Percentiles rank a stretch among this genome's conserved stretches.
phyloP scores from a whole-genome alignment of 2,329 filamentous ascomycete genomes.

The Talaromyces sp. region DNA sequence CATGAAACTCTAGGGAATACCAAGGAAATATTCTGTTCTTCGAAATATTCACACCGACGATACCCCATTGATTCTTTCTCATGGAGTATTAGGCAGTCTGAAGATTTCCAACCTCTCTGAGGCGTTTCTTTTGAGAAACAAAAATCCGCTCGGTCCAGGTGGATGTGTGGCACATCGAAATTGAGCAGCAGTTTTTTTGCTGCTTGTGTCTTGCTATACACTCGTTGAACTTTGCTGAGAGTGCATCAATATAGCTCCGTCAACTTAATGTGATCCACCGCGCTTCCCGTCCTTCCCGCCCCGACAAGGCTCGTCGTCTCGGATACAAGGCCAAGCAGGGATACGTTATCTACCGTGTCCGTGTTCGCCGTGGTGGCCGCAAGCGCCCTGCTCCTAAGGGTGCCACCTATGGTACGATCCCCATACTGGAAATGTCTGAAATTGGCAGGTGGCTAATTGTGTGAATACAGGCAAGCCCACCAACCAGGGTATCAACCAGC shows the following conservation, averaged over 20 bases:
- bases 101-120: constrained; percentile 13
- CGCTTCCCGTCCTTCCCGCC: constrained; percentile 94
- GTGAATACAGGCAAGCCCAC: constrained; percentile 85
- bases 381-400: constrained; percentile 96
- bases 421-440: not conserved
- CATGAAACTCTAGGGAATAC: constrained; percentile 26
- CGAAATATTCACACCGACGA: constrained; percentile 34
- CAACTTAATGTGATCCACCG: constrained; percentile 99
- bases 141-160: constrained; percentile 32
- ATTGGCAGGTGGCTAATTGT: constrained; percentile 23
- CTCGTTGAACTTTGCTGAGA: constrained; percentile 99
- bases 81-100: constrained; percentile 34
- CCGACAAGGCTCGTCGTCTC: constrained; percentile 99
- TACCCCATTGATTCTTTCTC: constrained; percentile 25
- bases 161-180: constrained; percentile 49
- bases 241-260: constrained; percentile 99
- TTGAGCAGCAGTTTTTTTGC: constrained; percentile 35
- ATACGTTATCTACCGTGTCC: constrained; percentile 99
- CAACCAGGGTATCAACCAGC: constrained; percentile 99
- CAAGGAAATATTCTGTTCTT: constrained; percentile 33
- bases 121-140: not conserved
- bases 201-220: constrained; percentile 74
- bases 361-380: constrained; percentile 97
- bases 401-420: constrained; percentile 88
- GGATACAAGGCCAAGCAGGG: constrained; percentile 99